Conservation (phyloP, 345 rosid species). For the Cochlearia excelsa region DNA sequence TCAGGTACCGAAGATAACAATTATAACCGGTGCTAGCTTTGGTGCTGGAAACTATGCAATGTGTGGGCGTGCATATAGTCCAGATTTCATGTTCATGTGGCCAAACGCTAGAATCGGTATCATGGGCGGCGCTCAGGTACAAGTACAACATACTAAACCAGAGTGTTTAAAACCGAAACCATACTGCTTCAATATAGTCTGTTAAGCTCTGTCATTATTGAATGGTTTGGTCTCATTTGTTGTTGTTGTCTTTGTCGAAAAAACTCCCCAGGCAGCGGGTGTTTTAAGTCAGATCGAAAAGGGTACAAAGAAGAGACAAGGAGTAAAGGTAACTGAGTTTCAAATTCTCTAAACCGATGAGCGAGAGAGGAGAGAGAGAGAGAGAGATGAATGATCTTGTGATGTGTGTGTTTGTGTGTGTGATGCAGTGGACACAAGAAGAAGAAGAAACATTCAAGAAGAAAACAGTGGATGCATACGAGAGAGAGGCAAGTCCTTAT, state of each 20-base stretch:
- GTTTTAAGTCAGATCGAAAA: slow-evolving; percentile 83
- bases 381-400: background rate
- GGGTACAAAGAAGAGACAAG: slow-evolving; percentile 83
- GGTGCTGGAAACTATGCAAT: slow-evolving; percentile 99
- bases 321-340: slow-evolving; percentile 51
- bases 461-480: slow-evolving; percentile 72
- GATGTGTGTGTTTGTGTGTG: background rate
- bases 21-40: slow-evolving; percentile 87
- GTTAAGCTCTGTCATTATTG: too few species aligned
- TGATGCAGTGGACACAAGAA: slow-evolving; percentile 68
- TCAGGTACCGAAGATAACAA: slow-evolving; percentile 86
- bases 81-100: slow-evolving; percentile 90
- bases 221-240: too few species aligned
- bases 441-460: slow-evolving; percentile 71
- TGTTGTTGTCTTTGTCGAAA: background rate
- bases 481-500: slow-evolving; percentile 75
- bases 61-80: slow-evolving; percentile 97
- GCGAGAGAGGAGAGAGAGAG: background rate
- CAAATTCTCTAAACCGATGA: slow-evolving; percentile 1
- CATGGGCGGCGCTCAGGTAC: slow-evolving; percentile 97
- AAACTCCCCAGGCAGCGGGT: slow-evolving; percentile 75
- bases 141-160: background rate
- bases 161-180: slow-evolving; percentile 1
- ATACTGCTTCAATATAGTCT: background rate
- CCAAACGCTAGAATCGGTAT: slow-evolving; percentile 93